A percentile compares a stretch with the other conserved stretches of the same genome.
Evolutionary conservation across 1,284 basidiomycete species (phyloP).

Genomic region (Cutaneotrichosporon curvatum): DNA sequence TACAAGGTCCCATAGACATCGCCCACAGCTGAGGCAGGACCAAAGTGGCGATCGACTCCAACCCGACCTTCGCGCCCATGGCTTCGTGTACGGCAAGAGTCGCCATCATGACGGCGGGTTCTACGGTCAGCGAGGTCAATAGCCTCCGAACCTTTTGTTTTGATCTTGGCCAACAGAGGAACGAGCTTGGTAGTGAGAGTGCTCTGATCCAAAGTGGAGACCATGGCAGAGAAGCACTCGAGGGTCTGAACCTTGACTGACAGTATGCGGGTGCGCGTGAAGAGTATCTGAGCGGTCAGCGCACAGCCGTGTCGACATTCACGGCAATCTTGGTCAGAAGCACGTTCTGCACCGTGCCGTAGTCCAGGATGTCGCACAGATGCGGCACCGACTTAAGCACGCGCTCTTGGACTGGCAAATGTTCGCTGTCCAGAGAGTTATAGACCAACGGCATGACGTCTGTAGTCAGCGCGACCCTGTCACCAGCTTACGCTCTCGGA

Average conservation of each 20-base stretch:
- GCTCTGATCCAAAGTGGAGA: slow-evolving; percentile 82
- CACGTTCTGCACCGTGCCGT: slow-evolving; percentile 78
- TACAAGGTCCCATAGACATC: slow-evolving; percentile 92
- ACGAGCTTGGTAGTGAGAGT: slow-evolving; percentile 93
- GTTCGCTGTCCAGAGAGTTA: slow-evolving; percentile 87
- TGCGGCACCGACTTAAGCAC: slow-evolving; percentile 78
- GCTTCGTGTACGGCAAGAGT: slow-evolving; percentile 91
- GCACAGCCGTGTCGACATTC: slow-evolving; percentile 35
- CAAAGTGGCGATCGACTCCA: slow-evolving; percentile 87
- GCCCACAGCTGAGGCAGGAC: slow-evolving; percentile 90
- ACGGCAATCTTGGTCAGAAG: slow-evolving; percentile 82
- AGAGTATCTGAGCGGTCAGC: slow-evolving; percentile 58
- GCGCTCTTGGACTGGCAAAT: slow-evolving; percentile 81
- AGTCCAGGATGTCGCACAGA: slow-evolving; percentile 87
- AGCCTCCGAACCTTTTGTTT: slow-evolving; percentile 62
- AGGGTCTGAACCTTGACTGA: slow-evolving; percentile 85
- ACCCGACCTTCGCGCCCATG: slow-evolving; percentile 90
- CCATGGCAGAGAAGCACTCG: slow-evolving; percentile 82
- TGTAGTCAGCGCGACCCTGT: slow-evolving; percentile 39
- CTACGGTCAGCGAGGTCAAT: slow-evolving; percentile 32
- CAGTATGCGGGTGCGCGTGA: slow-evolving; percentile 78
- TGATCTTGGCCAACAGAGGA: slow-evolving; percentile 84
- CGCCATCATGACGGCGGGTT: slow-evolving; percentile 89
- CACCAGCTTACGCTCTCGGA: slow-evolving; percentile 68
- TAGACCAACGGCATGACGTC: slow-evolving; percentile 93